These are phyloP conservation scores for Periglandula ipomoeae DNA, from an alignment of 2,329 filamentous ascomycete species.

Conservation along the genomic window DNA sequence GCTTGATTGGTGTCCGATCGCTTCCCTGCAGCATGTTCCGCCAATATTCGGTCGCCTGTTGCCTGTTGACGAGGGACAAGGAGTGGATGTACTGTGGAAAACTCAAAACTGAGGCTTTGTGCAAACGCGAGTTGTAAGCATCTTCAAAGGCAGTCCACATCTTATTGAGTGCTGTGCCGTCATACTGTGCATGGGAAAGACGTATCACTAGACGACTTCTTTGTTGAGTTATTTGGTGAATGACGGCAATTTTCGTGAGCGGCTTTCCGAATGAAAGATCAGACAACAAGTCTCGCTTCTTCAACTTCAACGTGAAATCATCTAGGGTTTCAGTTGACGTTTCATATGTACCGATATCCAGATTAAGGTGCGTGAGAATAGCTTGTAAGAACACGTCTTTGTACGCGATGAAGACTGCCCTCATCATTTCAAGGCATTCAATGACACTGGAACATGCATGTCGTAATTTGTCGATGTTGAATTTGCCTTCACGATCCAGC, in stretches of 20 bases:
- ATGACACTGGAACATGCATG: not conserved
- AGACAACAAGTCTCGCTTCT: not conserved
- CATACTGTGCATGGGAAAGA: constrained; percentile 4
- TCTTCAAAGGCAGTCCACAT: constrained; percentile 3
- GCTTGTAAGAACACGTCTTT: constrained; percentile 4
- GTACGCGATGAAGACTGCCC: constrained; percentile 3
- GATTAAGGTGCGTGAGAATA: not conserved
- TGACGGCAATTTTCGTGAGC: not conserved
- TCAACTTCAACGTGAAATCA: constrained; percentile 3
- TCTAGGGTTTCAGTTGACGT: not conserved
- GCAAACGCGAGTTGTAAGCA: not conserved
- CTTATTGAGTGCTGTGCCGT: constrained; percentile 3
- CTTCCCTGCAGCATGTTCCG: constrained; percentile 2
- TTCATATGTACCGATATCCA: not conserved
- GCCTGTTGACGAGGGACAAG: not conserved
- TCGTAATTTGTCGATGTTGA: not conserved
- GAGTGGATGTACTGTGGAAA: not conserved
- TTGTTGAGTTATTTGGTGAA: not conserved
- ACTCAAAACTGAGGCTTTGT: not conserved
- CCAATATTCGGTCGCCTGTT: not conserved
- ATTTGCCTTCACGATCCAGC: not conserved
- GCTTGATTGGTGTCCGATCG: constrained; percentile 1
- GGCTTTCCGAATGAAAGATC: not conserved
- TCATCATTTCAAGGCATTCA: constrained; percentile 3
- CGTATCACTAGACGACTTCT: constrained; percentile 1